Evolutionary conservation across 2,329 filamentous ascomycete species (phyloP).

Genomic region (Microcyclosporella mali): DNA sequence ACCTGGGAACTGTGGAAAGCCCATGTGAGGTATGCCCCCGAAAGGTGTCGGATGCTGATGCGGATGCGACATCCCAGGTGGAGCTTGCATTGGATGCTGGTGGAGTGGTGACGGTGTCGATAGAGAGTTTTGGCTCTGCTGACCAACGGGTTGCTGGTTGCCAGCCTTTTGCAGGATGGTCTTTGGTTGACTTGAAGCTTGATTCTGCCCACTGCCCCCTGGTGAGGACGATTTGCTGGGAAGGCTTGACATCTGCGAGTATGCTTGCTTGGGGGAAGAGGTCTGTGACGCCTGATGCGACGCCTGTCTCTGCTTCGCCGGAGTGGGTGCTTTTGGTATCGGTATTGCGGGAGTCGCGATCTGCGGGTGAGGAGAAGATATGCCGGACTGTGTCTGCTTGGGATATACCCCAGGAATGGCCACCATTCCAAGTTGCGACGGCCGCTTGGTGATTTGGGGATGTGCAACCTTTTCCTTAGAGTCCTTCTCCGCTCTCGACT

Average conservation of each 20-base stretch:
- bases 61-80: constrained; percentile 50
- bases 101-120: constrained; percentile 35
- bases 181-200: constrained; percentile 60
- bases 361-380: constrained; percentile 72
- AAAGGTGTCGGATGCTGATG: constrained; percentile 37
- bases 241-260: constrained; percentile 40
- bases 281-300: constrained; percentile 72
- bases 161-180: constrained; percentile 55
- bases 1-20: constrained; percentile 51
- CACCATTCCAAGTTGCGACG: constrained; percentile 53
- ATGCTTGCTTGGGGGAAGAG: constrained; percentile 62
- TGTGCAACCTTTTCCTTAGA: constrained; percentile 35
- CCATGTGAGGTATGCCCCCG: constrained; percentile 46
- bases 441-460: constrained; percentile 46
- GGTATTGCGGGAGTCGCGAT: constrained; percentile 73
- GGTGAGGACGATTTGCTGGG: constrained; percentile 53
- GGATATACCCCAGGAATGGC: constrained; percentile 49
- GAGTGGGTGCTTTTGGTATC: constrained; percentile 74
- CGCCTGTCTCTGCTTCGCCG: constrained; percentile 66
- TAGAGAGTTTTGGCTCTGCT: constrained; percentile 34
- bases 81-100: constrained; percentile 55
- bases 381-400: constrained; percentile 47
- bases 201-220: constrained; percentile 54
- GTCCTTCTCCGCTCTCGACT: constrained; percentile 40
- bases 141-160: constrained; percentile 50